Conservation (phyloP, 2,329 filamentous ascomycete species). For the Neoascochyta sp. region DNA sequence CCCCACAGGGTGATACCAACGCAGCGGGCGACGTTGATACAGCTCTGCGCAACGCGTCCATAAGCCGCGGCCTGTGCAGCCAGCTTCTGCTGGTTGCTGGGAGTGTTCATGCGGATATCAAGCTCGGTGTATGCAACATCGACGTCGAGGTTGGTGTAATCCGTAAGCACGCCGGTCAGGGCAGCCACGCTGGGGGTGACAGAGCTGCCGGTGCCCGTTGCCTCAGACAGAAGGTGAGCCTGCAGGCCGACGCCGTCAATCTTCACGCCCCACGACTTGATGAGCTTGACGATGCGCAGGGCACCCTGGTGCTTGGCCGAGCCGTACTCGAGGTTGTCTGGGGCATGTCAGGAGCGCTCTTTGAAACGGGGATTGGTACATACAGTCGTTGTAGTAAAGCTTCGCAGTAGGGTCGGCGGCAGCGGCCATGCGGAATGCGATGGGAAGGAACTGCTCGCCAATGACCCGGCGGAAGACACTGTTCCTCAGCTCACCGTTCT, state of each 20-base stretch:
- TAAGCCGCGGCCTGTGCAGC: conserved; percentile 50
- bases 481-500: conserved; percentile 53
- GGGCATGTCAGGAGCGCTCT: too few relatives aligned
- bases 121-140: conserved; percentile 61
- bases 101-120: conserved; percentile 52
- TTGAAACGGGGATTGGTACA: too few relatives aligned
- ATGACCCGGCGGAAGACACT: conserved; percentile 56
- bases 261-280: conserved; percentile 40
- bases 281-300: conserved; percentile 32
- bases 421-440: conserved; percentile 57
- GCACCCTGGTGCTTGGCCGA: conserved; percentile 42
- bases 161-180: conserved; percentile 47
- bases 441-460: conserved; percentile 54
- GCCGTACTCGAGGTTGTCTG: conserved; percentile 59
- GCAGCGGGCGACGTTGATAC: conserved; percentile 32
- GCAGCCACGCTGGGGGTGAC: conserved; percentile 45
- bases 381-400: conserved; percentile 62
- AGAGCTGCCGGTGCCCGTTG: conserved; percentile 43
- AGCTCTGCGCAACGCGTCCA: conserved; percentile 34
- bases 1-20: conserved; percentile 45
- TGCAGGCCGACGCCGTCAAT: conserved; percentile 63
- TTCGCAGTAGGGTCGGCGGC: conserved; percentile 56
- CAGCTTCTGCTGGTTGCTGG: conserved; percentile 41
- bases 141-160: conserved; percentile 52
- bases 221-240: conserved; percentile 52